These are phyloP conservation scores for Tuber calosporum DNA, from an alignment of 495 filamentous ascomycete species.

Conservation along the genomic window DNA sequence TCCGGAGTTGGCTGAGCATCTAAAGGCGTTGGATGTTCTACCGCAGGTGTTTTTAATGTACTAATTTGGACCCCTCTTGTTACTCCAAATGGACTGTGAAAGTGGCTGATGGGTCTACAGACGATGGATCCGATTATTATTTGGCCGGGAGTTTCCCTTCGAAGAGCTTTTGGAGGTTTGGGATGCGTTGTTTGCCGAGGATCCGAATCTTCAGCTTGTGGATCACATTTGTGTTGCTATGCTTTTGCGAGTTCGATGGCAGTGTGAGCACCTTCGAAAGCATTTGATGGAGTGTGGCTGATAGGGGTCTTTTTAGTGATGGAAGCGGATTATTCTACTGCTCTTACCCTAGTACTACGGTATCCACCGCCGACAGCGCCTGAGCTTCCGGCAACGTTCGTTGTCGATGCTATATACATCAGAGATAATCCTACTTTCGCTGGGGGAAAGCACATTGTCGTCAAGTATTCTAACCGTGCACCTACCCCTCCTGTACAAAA, in stretches of 20 bases:
- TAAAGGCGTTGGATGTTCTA: slow-evolving; percentile 79
- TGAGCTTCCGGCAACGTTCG: slow-evolving; percentile 64
- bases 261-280: slow-evolving; percentile 53
- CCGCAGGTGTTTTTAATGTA: slow-evolving; percentile 95
- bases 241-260: slow-evolving; percentile 87
- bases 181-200: slow-evolving; percentile 87
- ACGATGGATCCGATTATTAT: slow-evolving; percentile 90
- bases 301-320: slow-evolving; percentile 52
- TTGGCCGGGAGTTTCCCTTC: slow-evolving; percentile 87
- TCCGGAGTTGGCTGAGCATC: slow-evolving; percentile 69
- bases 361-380: slow-evolving; percentile 60
- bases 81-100: not conserved
- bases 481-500: slow-evolving; percentile 34
- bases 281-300: not conserved
- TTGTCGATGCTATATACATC: slow-evolving; percentile 82
- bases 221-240: slow-evolving; percentile 88
- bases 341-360: slow-evolving; percentile 69
- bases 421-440: slow-evolving; percentile 64
- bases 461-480: slow-evolving; percentile 67
- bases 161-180: slow-evolving; percentile 75
- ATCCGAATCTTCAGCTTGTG: slow-evolving; percentile 71
- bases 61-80: slow-evolving; percentile 36
- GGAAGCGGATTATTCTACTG: slow-evolving; percentile 74
- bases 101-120: slow-evolving; percentile 44
- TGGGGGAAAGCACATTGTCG: slow-evolving; percentile 66